Evolutionary conservation across 345 rosid species (phyloP), one percentile per base, ranked within the genome.

Genomic region (Syzygium jambos): DNA sequence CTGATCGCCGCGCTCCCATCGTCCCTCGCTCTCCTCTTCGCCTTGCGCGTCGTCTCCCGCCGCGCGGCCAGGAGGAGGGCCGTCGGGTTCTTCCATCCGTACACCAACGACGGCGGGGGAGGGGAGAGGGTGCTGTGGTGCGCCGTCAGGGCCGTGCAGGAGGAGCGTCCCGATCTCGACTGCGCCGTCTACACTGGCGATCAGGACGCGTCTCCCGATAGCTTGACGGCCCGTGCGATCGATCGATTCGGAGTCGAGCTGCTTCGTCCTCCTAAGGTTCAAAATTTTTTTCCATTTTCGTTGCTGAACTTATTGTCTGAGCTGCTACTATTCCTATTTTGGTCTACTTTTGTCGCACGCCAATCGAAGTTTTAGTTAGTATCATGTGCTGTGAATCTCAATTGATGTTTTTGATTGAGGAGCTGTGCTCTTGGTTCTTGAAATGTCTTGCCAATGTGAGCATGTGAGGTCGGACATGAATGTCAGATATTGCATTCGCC

Each of bases 101-200:
- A 92, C 94, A 95, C 99, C 38, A 95, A 97, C 91, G 99, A 96
- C 89, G 99, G 99, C 27, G 99, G 99, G 51, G 99, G 99, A 85
- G 98, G 99, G 16, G 99, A 97, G 91, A 90, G 99, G 88, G 99
- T 96, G 52, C 95, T 97, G 55, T 97, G 99, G 99, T 97, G 98
- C 89, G 95, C 99, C 29, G 97, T 96, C 80, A 96, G 92, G 93
- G 98, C 98, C 25, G 92, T 97, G 87, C 98, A 97, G 87, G 98
- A 97, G 73, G 96, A 94, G 84, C 86, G 27, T 53, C 94, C 97
- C 10, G 92, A 94, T 90, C 94, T 97, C 49, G 92, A 93, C 85
- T 94, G 97, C 86, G 86, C 93, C 57, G 87, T 97, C 92, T 96
- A 92, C 90, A 94, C 98, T 27, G 98, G 98, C 73, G 99, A 96